A percentile compares a stretch with the other conserved stretches of the same genome.
These are phyloP conservation scores for Echium plantagineum DNA, from an alignment of 257 asterid genomes.

Conservation along the genomic window DNA sequence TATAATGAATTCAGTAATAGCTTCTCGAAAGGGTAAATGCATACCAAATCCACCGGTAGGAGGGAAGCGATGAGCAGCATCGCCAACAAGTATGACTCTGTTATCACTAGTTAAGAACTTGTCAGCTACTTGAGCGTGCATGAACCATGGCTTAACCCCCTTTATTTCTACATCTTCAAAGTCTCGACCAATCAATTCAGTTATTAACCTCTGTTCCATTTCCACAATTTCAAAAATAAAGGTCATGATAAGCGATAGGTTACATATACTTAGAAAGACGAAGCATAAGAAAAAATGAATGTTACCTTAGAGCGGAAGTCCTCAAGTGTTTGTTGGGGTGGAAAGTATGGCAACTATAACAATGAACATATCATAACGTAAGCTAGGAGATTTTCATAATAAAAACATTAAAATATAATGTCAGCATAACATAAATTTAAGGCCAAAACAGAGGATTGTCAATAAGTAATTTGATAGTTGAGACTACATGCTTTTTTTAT, in stretches of 20 bases:
- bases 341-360: slow-evolving; percentile 78
- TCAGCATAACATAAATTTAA: too few relatives aligned
- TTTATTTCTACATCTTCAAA: slow-evolving; percentile 56
- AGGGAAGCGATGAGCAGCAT: slow-evolving; percentile 95
- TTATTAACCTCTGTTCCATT: slow-evolving; percentile 58
- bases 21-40: not conserved
- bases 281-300: too few relatives aligned
- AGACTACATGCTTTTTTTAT: too few relatives aligned
- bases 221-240: slow-evolving; percentile 23
- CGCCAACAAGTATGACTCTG: slow-evolving; percentile 78
- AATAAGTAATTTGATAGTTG: too few relatives aligned
- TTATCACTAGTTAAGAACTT: slow-evolving; percentile 42
- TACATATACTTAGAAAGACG: too few relatives aligned
- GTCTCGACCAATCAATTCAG: slow-evolving; percentile 70
- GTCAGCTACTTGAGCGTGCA: slow-evolving; percentile 95
- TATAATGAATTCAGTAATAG: too few relatives aligned
- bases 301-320: slow-evolving; percentile 63
- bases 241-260: not conserved
- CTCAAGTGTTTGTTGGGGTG: slow-evolving; percentile 78
- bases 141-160: slow-evolving; percentile 91
- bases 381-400: too few relatives aligned
- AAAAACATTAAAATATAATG: too few relatives aligned
- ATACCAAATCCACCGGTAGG: slow-evolving; percentile 98
- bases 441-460: too few relatives aligned
- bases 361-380: too few relatives aligned